phyloP scores from a whole-genome alignment of 208 protist species.

The Trypanosoma avium region DNA sequence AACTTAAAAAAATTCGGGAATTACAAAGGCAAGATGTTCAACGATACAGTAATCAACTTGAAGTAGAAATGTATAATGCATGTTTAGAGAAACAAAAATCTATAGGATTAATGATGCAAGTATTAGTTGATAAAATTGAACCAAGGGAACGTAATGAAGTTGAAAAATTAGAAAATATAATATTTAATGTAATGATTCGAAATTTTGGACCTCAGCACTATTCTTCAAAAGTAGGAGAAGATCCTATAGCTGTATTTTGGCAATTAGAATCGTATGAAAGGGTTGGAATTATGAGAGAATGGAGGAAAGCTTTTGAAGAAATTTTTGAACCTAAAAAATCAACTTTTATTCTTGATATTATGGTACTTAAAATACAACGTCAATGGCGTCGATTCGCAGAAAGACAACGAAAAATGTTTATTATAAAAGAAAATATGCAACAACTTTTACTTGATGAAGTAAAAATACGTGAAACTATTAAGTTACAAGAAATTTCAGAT shows the following conservation, averaged over 20 bases:
- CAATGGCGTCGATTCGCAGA: conserved; percentile 6
- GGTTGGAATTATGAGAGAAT: conserved; percentile 29
- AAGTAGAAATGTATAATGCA: neutral
- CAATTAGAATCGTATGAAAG: conserved; percentile 51
- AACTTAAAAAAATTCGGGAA: conserved; percentile 7
- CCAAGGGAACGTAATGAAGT: conserved; percentile 28
- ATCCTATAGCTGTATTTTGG: conserved; percentile 38
- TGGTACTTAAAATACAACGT: conserved; percentile 24
- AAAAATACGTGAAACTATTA: conserved; percentile 20
- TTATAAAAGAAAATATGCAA: conserved; percentile 11
- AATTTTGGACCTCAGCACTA: neutral
- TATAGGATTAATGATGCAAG: conserved; percentile 10
- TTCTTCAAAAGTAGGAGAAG: conserved; percentile 9
- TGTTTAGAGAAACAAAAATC: conserved; percentile 8
- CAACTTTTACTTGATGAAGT: conserved; percentile 18
- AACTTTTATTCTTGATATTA: conserved; percentile 18
- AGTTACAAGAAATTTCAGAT: conserved; percentile 25
- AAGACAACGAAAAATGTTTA: neutral
- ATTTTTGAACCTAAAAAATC: conserved; percentile 35
- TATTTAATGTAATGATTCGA: conserved; percentile 25
- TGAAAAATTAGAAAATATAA: conserved; percentile 26
- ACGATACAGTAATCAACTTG: conserved; percentile 11
- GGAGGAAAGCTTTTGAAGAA: conserved; percentile 25
- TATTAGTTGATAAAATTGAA: conserved; percentile 28
- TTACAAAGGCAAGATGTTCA: conserved; percentile 19